Conservation (phyloP, 1,284 basidiomycete genomes). For the Leccinum pallidistipes region DNA sequence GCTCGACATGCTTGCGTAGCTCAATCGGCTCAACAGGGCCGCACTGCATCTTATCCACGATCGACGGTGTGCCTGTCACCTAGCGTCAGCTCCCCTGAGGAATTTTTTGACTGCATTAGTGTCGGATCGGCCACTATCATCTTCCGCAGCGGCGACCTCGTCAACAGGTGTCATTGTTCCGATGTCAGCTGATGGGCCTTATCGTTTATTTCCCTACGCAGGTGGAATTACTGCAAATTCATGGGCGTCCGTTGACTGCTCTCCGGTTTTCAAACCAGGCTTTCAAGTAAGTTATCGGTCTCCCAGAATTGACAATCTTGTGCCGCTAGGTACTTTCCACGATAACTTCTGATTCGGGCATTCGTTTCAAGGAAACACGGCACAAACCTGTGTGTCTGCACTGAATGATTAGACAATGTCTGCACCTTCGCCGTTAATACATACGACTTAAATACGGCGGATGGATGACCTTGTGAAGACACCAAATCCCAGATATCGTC, state of each 20-base stretch:
- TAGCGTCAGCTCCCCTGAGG: not conserved
- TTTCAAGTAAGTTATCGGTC: constrained; percentile 18
- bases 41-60: constrained; percentile 4
- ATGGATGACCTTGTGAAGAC: not conserved
- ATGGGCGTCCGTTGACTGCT: constrained; percentile 8
- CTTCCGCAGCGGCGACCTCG: not conserved
- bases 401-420: not conserved
- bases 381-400: constrained; percentile 6
- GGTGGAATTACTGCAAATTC: not conserved
- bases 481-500: constrained; percentile 1
- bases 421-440: constrained; percentile 12
- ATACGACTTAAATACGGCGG: constrained; percentile 27
- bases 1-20: not conserved
- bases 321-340: not conserved
- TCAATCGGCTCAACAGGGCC: not conserved
- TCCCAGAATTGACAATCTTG: not conserved
- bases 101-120: not conserved
- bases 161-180: constrained; percentile 3
- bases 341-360: constrained; percentile 1
- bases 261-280: constrained; percentile 30
- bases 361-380: constrained; percentile 3
- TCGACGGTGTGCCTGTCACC: constrained; percentile 4
- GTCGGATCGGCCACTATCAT: constrained; percentile 4
- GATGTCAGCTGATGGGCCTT: constrained; percentile 5
- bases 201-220: constrained; percentile 2